Evolutionary conservation across 495 filamentous ascomycete genomes (phyloP), one percentile per base, ranked within the genome.

Genomic region (Penicillium crystallinum): DNA sequence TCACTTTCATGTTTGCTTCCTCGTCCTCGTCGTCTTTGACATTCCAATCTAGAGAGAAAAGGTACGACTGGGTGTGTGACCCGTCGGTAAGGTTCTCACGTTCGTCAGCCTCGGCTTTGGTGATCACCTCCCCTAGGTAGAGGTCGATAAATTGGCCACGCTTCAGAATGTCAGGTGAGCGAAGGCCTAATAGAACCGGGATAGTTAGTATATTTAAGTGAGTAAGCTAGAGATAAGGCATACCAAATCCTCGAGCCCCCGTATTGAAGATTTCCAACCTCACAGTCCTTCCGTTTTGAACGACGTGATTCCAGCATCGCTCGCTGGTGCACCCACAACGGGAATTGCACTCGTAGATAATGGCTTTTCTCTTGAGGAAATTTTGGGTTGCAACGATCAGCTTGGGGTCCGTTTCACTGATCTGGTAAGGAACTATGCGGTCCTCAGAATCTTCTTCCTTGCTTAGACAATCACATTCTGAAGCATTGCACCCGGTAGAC

Each of bases 51-150:
- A 97, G 79, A 4, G 77, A 79, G 65, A 96, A 96, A 1, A 97
- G 77, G 59, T 96, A 97, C 0, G 81, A 83, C 49, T 72, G 57
- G 0, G 53, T 53, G 15, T 61, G 55, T 3, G 69, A 59, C 55
- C 73, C 46, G 62, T 65, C 52, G 23, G 78, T 74, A 30, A 68
- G 64, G 2, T 62, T 69, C 23, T 90, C 85, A 6, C 93, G 84
- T 2, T 69, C 57, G 21, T 84, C 78, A 3, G 91, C 87, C 63
- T 86, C 83, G 9, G 79, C 66, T 19, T 78, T 73, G 0, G 87
- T 89, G 54, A 97, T 87, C 22, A 96, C 80, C 64, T 97, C 92
- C 1, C 92, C 92, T 12, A 90, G 82, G 54, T 97, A 97, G 18
- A 80, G 79, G 60, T 95, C 92, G 46, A 97, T 81, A 58, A 95